These are phyloP conservation scores for Usnea hakonensis DNA, from an alignment of 495 filamentous ascomycete genomes.

Conservation along the genomic window DNA sequence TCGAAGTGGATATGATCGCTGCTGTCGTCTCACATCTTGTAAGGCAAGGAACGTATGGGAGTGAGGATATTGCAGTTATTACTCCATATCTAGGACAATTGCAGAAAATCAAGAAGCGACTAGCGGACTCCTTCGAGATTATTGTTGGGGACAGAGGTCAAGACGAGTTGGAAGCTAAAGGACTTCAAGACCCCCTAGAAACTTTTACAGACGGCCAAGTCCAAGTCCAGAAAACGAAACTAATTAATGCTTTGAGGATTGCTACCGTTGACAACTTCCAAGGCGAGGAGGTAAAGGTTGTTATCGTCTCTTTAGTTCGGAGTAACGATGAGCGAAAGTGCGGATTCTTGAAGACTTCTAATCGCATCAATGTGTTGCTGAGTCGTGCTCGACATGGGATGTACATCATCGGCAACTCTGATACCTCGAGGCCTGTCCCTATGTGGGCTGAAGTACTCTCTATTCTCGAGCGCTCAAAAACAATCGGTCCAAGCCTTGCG, in stretches of 20 bases:
- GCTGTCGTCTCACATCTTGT: constrained; percentile 58
- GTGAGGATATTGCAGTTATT: constrained; percentile 61
- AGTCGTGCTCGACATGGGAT: constrained; percentile 69
- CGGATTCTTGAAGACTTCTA: constrained; percentile 70
- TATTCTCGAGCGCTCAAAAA: constrained; percentile 42
- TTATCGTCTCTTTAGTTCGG: constrained; percentile 71
- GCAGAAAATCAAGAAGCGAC: neutral
- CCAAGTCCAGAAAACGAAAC: constrained; percentile 39
- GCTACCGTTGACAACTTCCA: constrained; percentile 80
- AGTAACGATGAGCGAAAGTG: constrained; percentile 56
- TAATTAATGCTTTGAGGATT: constrained; percentile 55
- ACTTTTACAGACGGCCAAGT: constrained; percentile 15
- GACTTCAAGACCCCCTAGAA: constrained; percentile 30
- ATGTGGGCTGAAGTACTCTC: constrained; percentile 67
- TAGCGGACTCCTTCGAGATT: constrained; percentile 44
- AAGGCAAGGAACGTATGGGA: constrained; percentile 52
- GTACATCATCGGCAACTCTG: constrained; percentile 72
- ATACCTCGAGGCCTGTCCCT: constrained; percentile 44
- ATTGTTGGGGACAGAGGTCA: constrained; percentile 59
- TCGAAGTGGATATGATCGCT: constrained; percentile 56
- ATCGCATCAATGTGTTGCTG: constrained; percentile 76
- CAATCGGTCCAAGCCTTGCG: constrained; percentile 48
- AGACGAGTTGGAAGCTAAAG: constrained; percentile 49
- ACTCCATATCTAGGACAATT: constrained; percentile 67
- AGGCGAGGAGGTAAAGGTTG: constrained; percentile 72